Conservation (phyloP, 2,329 filamentous ascomycete species). For the Cryphonectria carpinicola region DNA sequence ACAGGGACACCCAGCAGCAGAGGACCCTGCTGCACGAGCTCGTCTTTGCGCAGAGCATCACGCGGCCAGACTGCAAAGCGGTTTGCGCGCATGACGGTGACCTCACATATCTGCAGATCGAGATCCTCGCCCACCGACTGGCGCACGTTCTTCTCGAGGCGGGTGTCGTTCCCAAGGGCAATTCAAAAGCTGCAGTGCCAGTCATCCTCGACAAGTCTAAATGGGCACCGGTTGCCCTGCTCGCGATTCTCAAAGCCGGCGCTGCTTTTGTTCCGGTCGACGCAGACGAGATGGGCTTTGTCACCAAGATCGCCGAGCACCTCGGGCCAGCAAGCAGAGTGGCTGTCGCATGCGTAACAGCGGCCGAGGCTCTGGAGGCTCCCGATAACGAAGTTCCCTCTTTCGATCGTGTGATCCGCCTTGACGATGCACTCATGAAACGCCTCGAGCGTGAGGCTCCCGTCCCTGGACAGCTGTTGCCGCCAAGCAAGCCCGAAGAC, state of each 20-base stretch:
- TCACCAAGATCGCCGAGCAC: slow-evolving; percentile 21
- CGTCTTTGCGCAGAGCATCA: slow-evolving; percentile 45
- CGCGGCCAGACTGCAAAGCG: slow-evolving; percentile 45
- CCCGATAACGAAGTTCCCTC: slow-evolving; percentile 13
- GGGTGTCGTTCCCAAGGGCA: slow-evolving; percentile 45
- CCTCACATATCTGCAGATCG: slow-evolving; percentile 47
- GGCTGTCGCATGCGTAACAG: slow-evolving; percentile 25
- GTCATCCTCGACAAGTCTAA: slow-evolving; percentile 72
- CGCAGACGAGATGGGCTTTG: slow-evolving; percentile 45
- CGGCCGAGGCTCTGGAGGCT: slow-evolving; percentile 23
- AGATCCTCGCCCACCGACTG: slow-evolving; percentile 43
- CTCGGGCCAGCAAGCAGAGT: slow-evolving; percentile 29
- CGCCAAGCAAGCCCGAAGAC: slow-evolving; percentile 44
- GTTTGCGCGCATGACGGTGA: slow-evolving; percentile 51
- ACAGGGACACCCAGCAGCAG: slow-evolving; percentile 43
- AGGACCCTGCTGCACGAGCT: slow-evolving; percentile 49
- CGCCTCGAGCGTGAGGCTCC: slow-evolving; percentile 25
- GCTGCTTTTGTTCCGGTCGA: slow-evolving; percentile 57
- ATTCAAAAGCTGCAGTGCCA: slow-evolving; percentile 60
- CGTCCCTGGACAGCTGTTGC: slow-evolving; percentile 30
- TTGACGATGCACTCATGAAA: slow-evolving; percentile 27
- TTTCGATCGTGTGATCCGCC: slow-evolving; percentile 25
- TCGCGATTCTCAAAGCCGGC: slow-evolving; percentile 65
- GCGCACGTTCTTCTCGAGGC: slow-evolving; percentile 52
- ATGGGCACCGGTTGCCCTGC: slow-evolving; percentile 69